Percentiles rank a stretch among this genome's conserved stretches.
phyloP scores from a whole-genome alignment of 768 basidiomycete genomes.

The Coprinopsis cinerea region DNA sequence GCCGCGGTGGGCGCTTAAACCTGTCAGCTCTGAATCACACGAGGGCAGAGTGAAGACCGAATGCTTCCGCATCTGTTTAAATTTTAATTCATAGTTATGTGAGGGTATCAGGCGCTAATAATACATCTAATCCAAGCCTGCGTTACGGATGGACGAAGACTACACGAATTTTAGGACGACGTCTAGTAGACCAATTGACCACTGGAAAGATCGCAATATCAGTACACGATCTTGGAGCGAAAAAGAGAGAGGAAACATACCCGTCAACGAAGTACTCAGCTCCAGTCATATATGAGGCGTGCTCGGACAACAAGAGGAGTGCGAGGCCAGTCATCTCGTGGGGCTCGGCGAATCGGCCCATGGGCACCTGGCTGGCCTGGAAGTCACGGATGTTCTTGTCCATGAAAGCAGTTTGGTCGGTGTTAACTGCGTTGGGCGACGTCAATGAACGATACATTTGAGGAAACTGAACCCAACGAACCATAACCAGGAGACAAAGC shows the following conservation, averaged over 20 bases:
- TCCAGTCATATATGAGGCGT: conserved; percentile 54
- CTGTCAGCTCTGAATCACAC: too few relatives aligned
- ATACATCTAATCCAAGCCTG: neutral
- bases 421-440: conserved; percentile 35
- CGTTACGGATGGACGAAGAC: neutral
- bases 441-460: neutral
- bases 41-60: too few relatives aligned
- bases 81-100: too few relatives aligned
- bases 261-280: conserved; percentile 53
- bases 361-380: conserved; percentile 45
- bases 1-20: too few relatives aligned
- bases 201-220: conserved; percentile 8
- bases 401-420: conserved; percentile 54
- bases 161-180: neutral
- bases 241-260: conserved; percentile 24
- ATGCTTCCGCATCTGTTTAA: too few relatives aligned
- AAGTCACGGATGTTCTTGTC: conserved; percentile 41
- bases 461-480: conserved; percentile 18
- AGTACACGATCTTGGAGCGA: neutral
- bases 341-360: conserved; percentile 56
- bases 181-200: conserved; percentile 13
- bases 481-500: conserved; percentile 58
- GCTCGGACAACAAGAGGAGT: conserved; percentile 45
- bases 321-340: conserved; percentile 53
- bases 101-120: neutral